Evolutionary conservation across 73 alveolate genomes (phyloP), one percentile per base, ranked within the genome.

Genomic region (Paramecium caudatum): DNA sequence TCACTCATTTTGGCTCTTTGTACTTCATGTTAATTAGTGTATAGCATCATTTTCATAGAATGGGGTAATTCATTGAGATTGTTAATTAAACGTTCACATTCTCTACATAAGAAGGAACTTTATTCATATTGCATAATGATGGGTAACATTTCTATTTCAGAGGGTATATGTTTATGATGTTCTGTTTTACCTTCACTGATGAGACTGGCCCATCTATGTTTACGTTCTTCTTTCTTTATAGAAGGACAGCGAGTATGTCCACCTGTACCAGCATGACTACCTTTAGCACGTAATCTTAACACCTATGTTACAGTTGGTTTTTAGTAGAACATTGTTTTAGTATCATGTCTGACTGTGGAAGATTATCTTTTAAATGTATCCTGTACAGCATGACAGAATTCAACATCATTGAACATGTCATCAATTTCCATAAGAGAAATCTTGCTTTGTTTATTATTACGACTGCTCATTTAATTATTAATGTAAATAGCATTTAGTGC

Each of bases 401-500:
- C 80, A 55, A 21, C 21, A 21, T 55, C 80, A 55, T 55, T 55
- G 3, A 55, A 55, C 80, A 55, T 55, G 1, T 55, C 80, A 27
- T 55, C 80, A 19, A 55, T 55, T 43, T 55, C 80, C 2, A 37
- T 43, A 16, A 55, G 12, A 1, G 80, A 55, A 23, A 55, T 23
- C 30, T 23, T 55, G 13, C 15, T 55, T 55, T 55, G 30, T 10
- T 55, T 55, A 55, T 55, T 55, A 19, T 55, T 55, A 7, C 80
- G 80, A 55, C 30, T 55, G 13, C 80, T 55, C 80, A 55, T 55
- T 55, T 27, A 55, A 27, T 55, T 55, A 55, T 27, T 55, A 55
- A 55, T 55, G 45, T 55, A 55, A 68, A 47, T 74, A 39, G 88
- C 88, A 74, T 74, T 74, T 21, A 27, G 37, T 39, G 69, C 47